phyloP scores from a whole-genome alignment of 1,139 yeast species.

The Geotrichum fermentans region DNA sequence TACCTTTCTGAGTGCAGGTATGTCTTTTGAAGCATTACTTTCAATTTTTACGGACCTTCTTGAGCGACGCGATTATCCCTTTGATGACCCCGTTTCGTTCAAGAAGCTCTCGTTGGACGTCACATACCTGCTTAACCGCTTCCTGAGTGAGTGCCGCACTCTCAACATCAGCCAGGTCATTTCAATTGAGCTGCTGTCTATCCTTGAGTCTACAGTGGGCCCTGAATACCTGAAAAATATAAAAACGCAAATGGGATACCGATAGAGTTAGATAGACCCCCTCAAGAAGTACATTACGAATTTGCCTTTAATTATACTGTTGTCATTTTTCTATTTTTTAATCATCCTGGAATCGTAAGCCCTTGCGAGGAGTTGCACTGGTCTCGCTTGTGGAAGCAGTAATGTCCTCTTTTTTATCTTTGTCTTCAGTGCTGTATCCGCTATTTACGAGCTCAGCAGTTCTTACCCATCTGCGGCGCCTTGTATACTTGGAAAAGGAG shows the following conservation, averaged over 20 bases:
- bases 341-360: constrained; percentile 1
- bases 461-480: constrained; percentile 93
- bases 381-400: background rate
- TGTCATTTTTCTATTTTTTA: background rate
- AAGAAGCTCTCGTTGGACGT: constrained; percentile 31
- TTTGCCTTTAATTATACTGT: background rate
- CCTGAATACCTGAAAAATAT: background rate
- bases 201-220: constrained; percentile 9
- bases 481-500: constrained; percentile 81
- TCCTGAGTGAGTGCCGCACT: constrained; percentile 21
- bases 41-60: constrained; percentile 62
- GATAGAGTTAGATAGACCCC: background rate
- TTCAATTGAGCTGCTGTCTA: constrained; percentile 5
- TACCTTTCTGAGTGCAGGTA: constrained; percentile 71
- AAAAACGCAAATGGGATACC: background rate
- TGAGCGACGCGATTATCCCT: constrained; percentile 44
- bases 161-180: constrained; percentile 6
- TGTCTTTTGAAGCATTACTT: constrained; percentile 64
- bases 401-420: background rate
- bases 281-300: background rate
- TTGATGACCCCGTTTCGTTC: constrained; percentile 29
- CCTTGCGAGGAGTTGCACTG: background rate
- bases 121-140: constrained; percentile 29
- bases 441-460: constrained; percentile 71
- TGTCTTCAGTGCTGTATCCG: background rate